Base-by-base conservation (phyloP, 208 protist species). In the Crithidia expoeki region DNA sequence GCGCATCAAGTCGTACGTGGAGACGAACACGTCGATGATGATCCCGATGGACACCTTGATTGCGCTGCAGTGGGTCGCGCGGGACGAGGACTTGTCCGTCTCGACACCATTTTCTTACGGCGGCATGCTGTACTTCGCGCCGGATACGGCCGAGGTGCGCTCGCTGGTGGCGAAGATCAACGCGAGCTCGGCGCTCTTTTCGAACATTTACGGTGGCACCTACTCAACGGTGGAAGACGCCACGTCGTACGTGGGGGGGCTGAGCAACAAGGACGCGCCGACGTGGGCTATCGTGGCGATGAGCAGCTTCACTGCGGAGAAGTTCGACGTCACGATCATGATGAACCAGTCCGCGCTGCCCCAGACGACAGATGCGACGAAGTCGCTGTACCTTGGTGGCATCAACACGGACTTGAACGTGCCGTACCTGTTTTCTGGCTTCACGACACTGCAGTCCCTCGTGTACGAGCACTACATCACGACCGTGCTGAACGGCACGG, bases 271-370 rank as follows among this genome's bases (percentile, higher is more conserved):
- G n/a, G 79, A 81, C 56, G 52, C 71, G 21, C 73, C 79, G 7
- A 81, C 47, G 64, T 87, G 81, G 84, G 82, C 78, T 23, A 81
- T 90, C 46, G 34, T 87, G 7, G 27, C 79, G 46, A 65, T 90
- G 33, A 80, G 77, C 36, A 72, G 14, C 61, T 47, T 89, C 25
- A 79, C 73, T 0, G 52, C 52, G 0, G 75, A 64, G 23, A 25
- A 71, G 36, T 90, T 83, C 32, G 61, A 84, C 47, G 72, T 90
- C n/a, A 59, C 38, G 25, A 83, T 87, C 25, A 77, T 79, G 16
- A 63, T 85, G n/a, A 90, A 90, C 75, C 47, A 67, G 2, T 73
- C 81, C 4, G 74, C 84, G 21, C 42, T 87, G 49, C 84, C 81
- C 0, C 27, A 9, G 27, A 85, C 81, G 17, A 71, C 68, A 23